These are phyloP conservation scores for Nakaseomyces glabratus DNA, from an alignment of 1,139 yeast genomes.

Conservation along the genomic window DNA sequence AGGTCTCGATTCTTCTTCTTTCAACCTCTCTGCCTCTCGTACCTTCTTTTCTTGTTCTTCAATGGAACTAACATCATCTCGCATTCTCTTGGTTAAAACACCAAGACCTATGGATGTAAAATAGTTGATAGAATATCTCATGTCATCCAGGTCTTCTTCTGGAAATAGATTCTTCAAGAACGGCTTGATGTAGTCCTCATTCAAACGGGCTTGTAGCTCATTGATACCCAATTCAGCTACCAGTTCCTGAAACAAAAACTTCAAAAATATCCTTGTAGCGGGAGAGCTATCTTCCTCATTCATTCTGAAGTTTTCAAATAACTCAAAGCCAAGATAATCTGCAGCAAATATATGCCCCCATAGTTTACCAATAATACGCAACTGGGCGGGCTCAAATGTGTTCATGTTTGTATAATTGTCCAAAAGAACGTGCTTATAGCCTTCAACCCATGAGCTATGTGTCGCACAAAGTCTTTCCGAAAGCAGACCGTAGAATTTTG, in stretches of 20 bases:
- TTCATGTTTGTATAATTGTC: conserved; percentile 52
- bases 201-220: conserved; percentile 41
- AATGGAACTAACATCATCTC: conserved; percentile 30
- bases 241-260: conserved; percentile 72
- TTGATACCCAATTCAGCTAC: conserved; percentile 66
- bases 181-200: conserved; percentile 42
- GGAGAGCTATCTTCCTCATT: conserved; percentile 71
- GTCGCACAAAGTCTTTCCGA: conserved; percentile 57
- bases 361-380: conserved; percentile 73
- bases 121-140: conserved; percentile 76
- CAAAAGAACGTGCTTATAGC: conserved; percentile 46
- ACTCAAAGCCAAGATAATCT: conserved; percentile 61
- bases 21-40: conserved; percentile 7
- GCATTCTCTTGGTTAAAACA: conserved; percentile 70
- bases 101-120: conserved; percentile 93
- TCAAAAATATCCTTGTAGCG: conserved; percentile 72
- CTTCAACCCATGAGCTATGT: conserved; percentile 45
- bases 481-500: conserved; percentile 75
- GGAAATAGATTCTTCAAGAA: conserved; percentile 41
- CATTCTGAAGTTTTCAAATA: conserved; percentile 42
- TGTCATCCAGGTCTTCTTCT: conserved; percentile 43
- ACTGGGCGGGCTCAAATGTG: conserved; percentile 59
- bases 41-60: conserved; percentile 8
- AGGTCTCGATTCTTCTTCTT: conserved; percentile 4
- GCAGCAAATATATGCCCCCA: conserved; percentile 80